These are phyloP conservation scores for Colletotrichum falcatum DNA, from an alignment of 2,329 filamentous ascomycete species.

Conservation along the genomic window DNA sequence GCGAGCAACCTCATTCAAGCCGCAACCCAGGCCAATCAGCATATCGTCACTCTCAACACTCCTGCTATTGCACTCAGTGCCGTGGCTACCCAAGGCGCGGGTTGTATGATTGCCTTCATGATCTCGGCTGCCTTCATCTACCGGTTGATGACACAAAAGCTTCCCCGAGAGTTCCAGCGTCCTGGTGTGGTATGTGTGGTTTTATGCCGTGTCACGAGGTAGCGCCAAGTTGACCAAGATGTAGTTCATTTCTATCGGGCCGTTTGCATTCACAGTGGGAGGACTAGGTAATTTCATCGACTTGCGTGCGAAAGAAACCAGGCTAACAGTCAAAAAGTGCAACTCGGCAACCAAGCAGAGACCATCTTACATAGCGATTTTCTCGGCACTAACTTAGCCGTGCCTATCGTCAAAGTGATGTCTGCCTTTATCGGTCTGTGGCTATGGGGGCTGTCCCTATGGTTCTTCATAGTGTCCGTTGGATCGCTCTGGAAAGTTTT, in stretches of 20 bases:
- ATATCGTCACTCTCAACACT: slow-evolving; percentile 51
- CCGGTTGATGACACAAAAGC: slow-evolving; percentile 87
- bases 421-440: slow-evolving; percentile 76
- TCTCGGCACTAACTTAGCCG: slow-evolving; percentile 55
- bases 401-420: slow-evolving; percentile 60
- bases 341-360: slow-evolving; percentile 58
- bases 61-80: slow-evolving; percentile 62
- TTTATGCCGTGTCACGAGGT: slow-evolving; percentile 8
- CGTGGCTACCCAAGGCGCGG: slow-evolving; percentile 65
- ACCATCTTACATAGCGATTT: slow-evolving; percentile 58
- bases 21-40: slow-evolving; percentile 46
- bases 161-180: slow-evolving; percentile 79
- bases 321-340: slow-evolving; percentile 47
- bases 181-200: slow-evolving; percentile 73
- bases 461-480: slow-evolving; percentile 87
- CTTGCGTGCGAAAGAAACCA: not conserved
- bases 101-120: slow-evolving; percentile 74
- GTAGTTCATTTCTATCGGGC: slow-evolving; percentile 83
- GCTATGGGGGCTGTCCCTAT: slow-evolving; percentile 85
- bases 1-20: slow-evolving; percentile 68
- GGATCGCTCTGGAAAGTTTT: slow-evolving; percentile 79
- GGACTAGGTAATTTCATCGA: slow-evolving; percentile 53
- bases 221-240: not conserved
- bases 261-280: slow-evolving; percentile 70
- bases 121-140: slow-evolving; percentile 88